Base-by-base conservation (phyloP, 139 green algal species). In the Micromonas commoda region DNA sequence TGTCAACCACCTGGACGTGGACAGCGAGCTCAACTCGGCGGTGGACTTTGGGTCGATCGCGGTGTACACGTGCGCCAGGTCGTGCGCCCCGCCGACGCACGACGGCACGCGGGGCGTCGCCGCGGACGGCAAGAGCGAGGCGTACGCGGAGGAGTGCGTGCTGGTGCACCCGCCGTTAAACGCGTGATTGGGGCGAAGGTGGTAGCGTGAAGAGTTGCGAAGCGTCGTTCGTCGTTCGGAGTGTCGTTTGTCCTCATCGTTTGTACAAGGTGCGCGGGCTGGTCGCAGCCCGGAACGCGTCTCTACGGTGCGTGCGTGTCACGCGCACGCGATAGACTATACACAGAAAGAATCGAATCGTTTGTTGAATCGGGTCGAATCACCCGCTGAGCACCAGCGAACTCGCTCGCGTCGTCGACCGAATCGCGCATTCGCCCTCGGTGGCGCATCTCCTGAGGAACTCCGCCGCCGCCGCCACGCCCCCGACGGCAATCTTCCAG, bases 81-180 rank as follows among this genome's bases (percentile, higher is more conserved):
- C 71, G 29, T 77, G 71, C 51, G 29, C 71, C 2, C 68, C 68
- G 19, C 26, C 39, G 5, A n/a, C 26, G 26, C 28, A 38, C 29
- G 64, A 71, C 23, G 26, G 3, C 21, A 4, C 4, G 28, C 4
- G 45, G 9, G 45, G 9, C 45, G 45, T 57, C 45, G 45, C 9
- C 9, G 9, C 16, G 45, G 45, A 57, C 45, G 45, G 45, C 60
- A 24, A 29, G 9, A 19, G 9, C 13, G 26, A 29, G 16, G 71
- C 52, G 71, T 77, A 77, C 51, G 71, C 71, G 51, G 71, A 77
- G 61, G 71, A 77, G 71, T 67, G 45, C 53, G 51, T 77, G 2
- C 19, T 77, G 9, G 51, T 77, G 1, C 71, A 77, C n/a, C 71
- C 71, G 26, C 71, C 71, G 51, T 33, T 75, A 37, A 75, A 75